These are phyloP conservation scores for Cyclotella atomus DNA, from an alignment of 108 stramenopile genomes.

Conservation along the genomic window DNA sequence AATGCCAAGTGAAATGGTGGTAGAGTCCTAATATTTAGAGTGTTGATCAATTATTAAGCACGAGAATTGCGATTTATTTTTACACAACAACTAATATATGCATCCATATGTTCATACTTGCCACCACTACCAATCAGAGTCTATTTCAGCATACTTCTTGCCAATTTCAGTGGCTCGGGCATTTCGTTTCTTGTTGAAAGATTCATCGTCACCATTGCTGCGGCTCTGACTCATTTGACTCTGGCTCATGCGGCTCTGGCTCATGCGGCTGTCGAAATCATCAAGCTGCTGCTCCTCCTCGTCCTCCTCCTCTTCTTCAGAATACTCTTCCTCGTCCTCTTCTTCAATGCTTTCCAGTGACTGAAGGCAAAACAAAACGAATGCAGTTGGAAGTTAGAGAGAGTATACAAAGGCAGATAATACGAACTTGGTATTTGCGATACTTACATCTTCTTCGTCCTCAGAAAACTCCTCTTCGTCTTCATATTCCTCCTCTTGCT, in stretches of 20 bases:
- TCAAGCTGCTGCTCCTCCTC: slow-evolving; percentile 12
- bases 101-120: background rate
- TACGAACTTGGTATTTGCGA: background rate
- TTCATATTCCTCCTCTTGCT: slow-evolving; percentile 7
- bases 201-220: no score
- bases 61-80: background rate
- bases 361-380: slow-evolving; percentile 1
- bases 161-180: slow-evolving; percentile 8
- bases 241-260: no score
- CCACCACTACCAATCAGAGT: background rate
- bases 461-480: slow-evolving; percentile 1
- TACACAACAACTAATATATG: background rate
- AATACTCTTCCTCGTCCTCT: slow-evolving; percentile 18
- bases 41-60: no score
- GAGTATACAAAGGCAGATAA: background rate
- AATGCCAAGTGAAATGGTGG: slow-evolving; percentile 73
- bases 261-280: no score
- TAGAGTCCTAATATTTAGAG: slow-evolving; percentile 21
- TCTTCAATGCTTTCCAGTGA: slow-evolving; percentile 5
- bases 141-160: background rate
- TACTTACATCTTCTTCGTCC: background rate
- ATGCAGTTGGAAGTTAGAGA: background rate
- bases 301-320: background rate
- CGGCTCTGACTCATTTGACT: no score
- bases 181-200: slow-evolving; percentile 6